phyloP scores from a whole-genome alignment of 2,329 filamentous ascomycete species.

The Bipolaris oryzae region DNA sequence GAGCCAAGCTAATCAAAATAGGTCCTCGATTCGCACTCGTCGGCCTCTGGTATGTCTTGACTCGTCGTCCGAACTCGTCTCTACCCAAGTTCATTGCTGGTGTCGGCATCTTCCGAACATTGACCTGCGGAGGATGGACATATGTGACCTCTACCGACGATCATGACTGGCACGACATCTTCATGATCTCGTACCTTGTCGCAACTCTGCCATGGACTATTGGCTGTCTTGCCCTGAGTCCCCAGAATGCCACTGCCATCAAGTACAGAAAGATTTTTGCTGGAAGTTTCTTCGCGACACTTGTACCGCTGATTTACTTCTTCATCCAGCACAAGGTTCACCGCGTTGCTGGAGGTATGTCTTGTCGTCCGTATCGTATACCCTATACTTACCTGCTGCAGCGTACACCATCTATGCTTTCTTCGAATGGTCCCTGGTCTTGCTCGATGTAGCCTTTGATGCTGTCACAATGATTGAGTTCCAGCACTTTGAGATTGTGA shows the following conservation, averaged over 20 bases:
- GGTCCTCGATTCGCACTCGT: conserved; percentile 91
- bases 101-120: conserved; percentile 82
- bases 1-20: conserved; percentile 44
- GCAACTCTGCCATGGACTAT: conserved; percentile 94
- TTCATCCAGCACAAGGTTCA: conserved; percentile 99
- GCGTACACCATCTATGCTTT: conserved; percentile 98
- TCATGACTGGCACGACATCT: conserved; percentile 98
- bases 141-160: conserved; percentile 98
- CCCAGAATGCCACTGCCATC: conserved; percentile 79
- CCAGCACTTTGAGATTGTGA: conserved; percentile 80
- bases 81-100: conserved; percentile 82
- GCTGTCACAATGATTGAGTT: conserved; percentile 94
- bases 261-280: conserved; percentile 89
- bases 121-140: conserved; percentile 97
- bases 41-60: conserved; percentile 89
- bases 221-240: conserved; percentile 86
- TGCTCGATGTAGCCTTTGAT: conserved; percentile 96
- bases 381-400: conserved; percentile 51
- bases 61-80: conserved; percentile 72
- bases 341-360: conserved; percentile 85
- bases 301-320: conserved; percentile 91
- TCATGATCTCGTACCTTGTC: conserved; percentile 98
- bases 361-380: not conserved
- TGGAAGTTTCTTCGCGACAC: conserved; percentile 83
- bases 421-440: conserved; percentile 94